Base-by-base conservation (phyloP, 1,284 basidiomycete species). In the Ganoderma lingzhi region DNA sequence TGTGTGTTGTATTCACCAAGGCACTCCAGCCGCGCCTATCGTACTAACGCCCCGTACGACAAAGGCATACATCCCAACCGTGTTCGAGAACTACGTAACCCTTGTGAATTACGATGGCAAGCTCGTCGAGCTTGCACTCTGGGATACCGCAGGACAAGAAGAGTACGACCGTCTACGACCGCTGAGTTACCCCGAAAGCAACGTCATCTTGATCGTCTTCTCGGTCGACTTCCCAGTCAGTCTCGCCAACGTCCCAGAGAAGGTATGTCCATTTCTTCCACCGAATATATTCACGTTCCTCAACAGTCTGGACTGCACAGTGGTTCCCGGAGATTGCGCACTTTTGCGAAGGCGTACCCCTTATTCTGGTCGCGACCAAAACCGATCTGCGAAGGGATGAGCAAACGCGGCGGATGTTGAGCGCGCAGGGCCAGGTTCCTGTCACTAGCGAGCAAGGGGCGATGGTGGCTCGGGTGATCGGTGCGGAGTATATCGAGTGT, bases 141-240 rank as follows among this genome's bases (percentile, higher is more conserved):
- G 97, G 97, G 97, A 99, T 83, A 99, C 97, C 1, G 97, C 97
- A 6, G 97, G 97, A 23, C 97, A 99, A 82, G 97, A 99, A 83
- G 97, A 99, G 84, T 99, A 98, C 82, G 97, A 99, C 81, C 88
- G 97, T 72, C 85, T 99, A 73, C 88, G 97, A 73, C 97, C 97
- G 35, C 85, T 99, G 70, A 96, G 94, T 80, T 99, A 99, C 79
- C 96, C 97, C 45, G 97, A 98, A 81, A 96, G 93, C 84, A 92
- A 98, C 81, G 96, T 99, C 66, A 97, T 99, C 76, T 90, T 99
- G 73, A 95, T 99, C 76, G 96, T 98, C 48, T 99, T 99, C 84
- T 97, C 96, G 14, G 87, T 98, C 81, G 97, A 99, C 86, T 98
- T 96, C 79, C 95, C 97, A n/a, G 93, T 93, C 60, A 96, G 94